Evolutionary conservation across 2,329 filamentous ascomycete species (phyloP).

Genomic region (Madurella fahalii): DNA sequence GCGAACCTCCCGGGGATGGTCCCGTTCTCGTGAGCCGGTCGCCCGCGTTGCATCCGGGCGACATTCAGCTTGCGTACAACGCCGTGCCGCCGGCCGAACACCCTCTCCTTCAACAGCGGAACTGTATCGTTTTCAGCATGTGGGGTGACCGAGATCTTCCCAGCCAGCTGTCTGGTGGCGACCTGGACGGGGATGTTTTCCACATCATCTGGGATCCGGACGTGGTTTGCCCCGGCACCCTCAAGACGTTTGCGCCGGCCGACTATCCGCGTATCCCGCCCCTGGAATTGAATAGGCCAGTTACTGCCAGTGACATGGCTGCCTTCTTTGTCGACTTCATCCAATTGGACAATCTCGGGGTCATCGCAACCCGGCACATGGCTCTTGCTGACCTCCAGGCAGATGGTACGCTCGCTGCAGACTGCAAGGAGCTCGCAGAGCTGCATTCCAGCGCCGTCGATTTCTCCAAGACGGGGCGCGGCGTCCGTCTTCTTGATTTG

Average conservation of each 20-base stretch:
- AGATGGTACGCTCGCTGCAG: conserved; percentile 46
- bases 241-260: conserved; percentile 53
- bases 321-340: conserved; percentile 79
- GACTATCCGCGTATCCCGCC: conserved; percentile 62
- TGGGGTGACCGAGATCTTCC: conserved; percentile 69
- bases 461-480: conserved; percentile 70
- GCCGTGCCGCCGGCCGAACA: conserved; percentile 57
- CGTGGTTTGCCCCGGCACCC: conserved; percentile 31
- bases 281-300: conserved; percentile 55
- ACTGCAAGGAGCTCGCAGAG: conserved; percentile 54
- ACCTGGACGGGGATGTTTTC: conserved; percentile 80
- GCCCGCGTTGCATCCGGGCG: conserved; percentile 76
- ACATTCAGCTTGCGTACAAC: conserved; percentile 64
- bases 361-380: conserved; percentile 62
- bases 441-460: conserved; percentile 70
- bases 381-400: conserved; percentile 57
- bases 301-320: conserved; percentile 64
- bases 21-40: conserved; percentile 67
- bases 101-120: conserved; percentile 58
- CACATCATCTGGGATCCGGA: conserved; percentile 68
- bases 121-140: conserved; percentile 76
- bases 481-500: conserved; percentile 45
- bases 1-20: conserved; percentile 30
- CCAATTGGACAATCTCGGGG: conserved; percentile 60
- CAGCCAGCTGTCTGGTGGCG: conserved; percentile 74